These are phyloP conservation scores for Colletotrichum liriopes DNA, from an alignment of 2,329 filamentous ascomycete genomes.

Conservation along the genomic window DNA sequence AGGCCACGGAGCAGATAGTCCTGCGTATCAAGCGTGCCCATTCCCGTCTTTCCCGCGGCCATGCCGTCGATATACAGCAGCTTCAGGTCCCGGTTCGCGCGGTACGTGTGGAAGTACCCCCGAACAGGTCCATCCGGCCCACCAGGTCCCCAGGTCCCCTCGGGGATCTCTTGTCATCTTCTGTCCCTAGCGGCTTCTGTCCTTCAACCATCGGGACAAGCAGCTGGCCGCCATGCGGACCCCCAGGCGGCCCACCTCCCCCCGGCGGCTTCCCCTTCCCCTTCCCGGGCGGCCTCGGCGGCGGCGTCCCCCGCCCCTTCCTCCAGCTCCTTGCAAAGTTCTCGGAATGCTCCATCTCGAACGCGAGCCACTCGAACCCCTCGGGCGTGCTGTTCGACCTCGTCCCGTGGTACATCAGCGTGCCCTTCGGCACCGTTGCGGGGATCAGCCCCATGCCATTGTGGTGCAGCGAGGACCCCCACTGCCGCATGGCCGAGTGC, in stretches of 20 bases:
- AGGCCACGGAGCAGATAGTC: conserved; percentile 71
- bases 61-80: conserved; percentile 81
- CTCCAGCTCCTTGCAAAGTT: conserved; percentile 66
- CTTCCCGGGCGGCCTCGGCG: conserved; percentile 16
- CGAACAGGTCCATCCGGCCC: conserved; percentile 38
- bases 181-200: background rate
- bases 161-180: conserved; percentile 24
- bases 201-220: background rate
- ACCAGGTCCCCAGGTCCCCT: background rate
- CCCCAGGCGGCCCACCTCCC: background rate
- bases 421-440: conserved; percentile 75
- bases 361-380: conserved; percentile 80
- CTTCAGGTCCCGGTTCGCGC: conserved; percentile 68
- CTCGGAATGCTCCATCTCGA: conserved; percentile 82
- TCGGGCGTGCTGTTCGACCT: conserved; percentile 60
- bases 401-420: conserved; percentile 78
- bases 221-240: background rate
- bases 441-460: conserved; percentile 83
- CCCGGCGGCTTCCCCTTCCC: conserved; percentile 8
- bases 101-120: conserved; percentile 79
- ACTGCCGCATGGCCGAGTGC: conserved; percentile 81
- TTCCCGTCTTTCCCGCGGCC: conserved; percentile 75
- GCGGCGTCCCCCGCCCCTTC: background rate
- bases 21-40: conserved; percentile 79
- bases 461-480: conserved; percentile 80